These are phyloP conservation scores for Periglandula ipomoeae DNA, from an alignment of 2,329 filamentous ascomycete species.

Conservation along the genomic window DNA sequence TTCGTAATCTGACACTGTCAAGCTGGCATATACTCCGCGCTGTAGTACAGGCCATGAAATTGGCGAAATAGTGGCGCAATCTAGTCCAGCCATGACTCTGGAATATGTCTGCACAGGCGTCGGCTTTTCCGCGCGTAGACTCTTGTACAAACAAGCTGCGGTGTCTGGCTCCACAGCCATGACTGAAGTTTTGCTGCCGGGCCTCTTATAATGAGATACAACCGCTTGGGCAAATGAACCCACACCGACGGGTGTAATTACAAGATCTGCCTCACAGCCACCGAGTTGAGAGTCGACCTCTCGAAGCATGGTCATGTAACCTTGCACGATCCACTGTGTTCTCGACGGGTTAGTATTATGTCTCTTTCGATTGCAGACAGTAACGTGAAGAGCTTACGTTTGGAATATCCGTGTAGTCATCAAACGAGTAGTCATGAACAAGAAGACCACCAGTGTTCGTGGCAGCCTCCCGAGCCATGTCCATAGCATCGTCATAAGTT, in stretches of 20 bases:
- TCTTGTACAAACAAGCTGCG: slow-evolving; percentile 48
- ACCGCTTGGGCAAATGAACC: slow-evolving; percentile 66
- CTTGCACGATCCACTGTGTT: slow-evolving; percentile 61
- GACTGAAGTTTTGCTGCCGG: slow-evolving; percentile 27
- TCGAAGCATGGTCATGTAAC: slow-evolving; percentile 62
- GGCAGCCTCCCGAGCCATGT: slow-evolving; percentile 34
- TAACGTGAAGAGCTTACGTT: slow-evolving; percentile 25
- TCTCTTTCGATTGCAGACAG: not conserved
- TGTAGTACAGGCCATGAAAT: slow-evolving; percentile 55
- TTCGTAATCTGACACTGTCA: slow-evolving; percentile 53
- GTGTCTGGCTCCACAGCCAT: slow-evolving; percentile 62
- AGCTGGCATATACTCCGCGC: slow-evolving; percentile 48
- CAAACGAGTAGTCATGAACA: slow-evolving; percentile 60
- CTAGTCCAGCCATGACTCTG: slow-evolving; percentile 67
- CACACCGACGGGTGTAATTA: slow-evolving; percentile 61
- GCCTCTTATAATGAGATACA: slow-evolving; percentile 51
- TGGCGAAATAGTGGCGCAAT: slow-evolving; percentile 59
- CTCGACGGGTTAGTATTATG: not conserved
- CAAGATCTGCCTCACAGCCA: slow-evolving; percentile 30
- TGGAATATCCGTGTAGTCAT: slow-evolving; percentile 57
- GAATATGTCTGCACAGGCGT: slow-evolving; percentile 43
- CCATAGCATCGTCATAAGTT: slow-evolving; percentile 56
- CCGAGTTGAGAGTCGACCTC: slow-evolving; percentile 55
- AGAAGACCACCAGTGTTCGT: slow-evolving; percentile 38
- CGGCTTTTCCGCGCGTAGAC: slow-evolving; percentile 37